Percentiles rank a stretch among this genome's conserved stretches.
These are phyloP conservation scores for Tanacetum coccineum DNA, from an alignment of 129 eudicot species.

Conservation along the genomic window DNA sequence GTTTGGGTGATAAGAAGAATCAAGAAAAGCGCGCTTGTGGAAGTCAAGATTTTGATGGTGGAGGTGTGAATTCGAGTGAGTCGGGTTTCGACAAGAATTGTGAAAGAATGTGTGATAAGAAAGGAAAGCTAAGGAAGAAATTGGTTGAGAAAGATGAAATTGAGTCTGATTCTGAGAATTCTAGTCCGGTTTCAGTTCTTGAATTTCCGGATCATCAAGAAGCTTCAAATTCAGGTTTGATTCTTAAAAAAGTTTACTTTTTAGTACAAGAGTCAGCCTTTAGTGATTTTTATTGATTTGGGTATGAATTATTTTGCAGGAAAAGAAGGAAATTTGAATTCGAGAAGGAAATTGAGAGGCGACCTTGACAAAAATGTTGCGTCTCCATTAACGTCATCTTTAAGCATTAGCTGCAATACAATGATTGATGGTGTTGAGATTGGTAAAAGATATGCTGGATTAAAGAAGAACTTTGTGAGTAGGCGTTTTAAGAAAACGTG, in stretches of 20 bases:
- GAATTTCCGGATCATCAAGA: constrained; percentile 40
- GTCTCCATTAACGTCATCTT: constrained; percentile 25
- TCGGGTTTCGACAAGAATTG: constrained; percentile 24
- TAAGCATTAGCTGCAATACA: constrained; percentile 13
- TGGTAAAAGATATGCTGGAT: constrained; percentile 23
- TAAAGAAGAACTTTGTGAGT: constrained; percentile 18
- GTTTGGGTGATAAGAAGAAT: too few species aligned
- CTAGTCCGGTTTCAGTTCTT: constrained; percentile 88
- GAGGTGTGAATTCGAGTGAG: constrained; percentile 22
- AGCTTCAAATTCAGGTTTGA: constrained; percentile 47
- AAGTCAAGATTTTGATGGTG: constrained; percentile 6
- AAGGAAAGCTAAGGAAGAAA: constrained; percentile 26
- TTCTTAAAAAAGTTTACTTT: neutral
- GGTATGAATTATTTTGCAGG: constrained; percentile 21
- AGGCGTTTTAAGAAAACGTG: constrained; percentile 34
- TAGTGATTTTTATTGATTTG: constrained; percentile 14
- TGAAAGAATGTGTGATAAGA: constrained; percentile 5
- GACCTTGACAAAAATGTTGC: constrained; percentile 39
- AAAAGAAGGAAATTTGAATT: constrained; percentile 41
- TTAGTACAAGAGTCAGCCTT: constrained; percentile 4
- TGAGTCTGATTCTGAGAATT: constrained; percentile 56
- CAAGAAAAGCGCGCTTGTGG: too few species aligned
- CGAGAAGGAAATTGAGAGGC: constrained; percentile 43
- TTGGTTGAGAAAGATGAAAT: constrained; percentile 31
- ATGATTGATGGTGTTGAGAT: constrained; percentile 17